Evolutionary conservation across 805 yeast genomes (phyloP).

Genomic region (Nakazawaea wyomingensis): DNA sequence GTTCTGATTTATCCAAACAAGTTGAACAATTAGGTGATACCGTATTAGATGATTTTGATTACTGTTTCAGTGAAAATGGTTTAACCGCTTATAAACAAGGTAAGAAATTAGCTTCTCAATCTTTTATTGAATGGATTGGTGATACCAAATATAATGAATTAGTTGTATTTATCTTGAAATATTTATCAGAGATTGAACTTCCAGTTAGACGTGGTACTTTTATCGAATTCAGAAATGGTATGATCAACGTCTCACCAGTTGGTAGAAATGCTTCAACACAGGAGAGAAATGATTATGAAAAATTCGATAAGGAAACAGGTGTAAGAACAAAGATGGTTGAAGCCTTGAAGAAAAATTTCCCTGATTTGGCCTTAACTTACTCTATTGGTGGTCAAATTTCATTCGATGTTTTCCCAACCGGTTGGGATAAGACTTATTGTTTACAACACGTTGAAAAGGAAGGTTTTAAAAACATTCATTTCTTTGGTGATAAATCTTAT

Average conservation of each 20-base stretch:
- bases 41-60: constrained; percentile 80
- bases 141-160: constrained; percentile 89
- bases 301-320: constrained; percentile 72
- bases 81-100: constrained; percentile 95
- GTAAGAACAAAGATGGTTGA: constrained; percentile 80
- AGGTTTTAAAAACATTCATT: constrained; percentile 84
- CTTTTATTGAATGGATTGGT: constrained; percentile 94
- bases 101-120: constrained; percentile 82
- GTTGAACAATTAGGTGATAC: constrained; percentile 89
- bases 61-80: constrained; percentile 96
- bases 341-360: constrained; percentile 78
- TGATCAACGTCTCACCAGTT: constrained; percentile 96
- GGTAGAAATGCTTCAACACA: constrained; percentile 96
- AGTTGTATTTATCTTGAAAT: constrained; percentile 77
- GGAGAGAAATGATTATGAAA: constrained; percentile 92
- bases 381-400: constrained; percentile 99
- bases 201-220: constrained; percentile 99
- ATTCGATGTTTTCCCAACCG: constrained; percentile 99
- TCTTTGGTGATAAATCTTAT: constrained; percentile 97
- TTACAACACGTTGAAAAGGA: constrained; percentile 86
- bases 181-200: constrained; percentile 79
- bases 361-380: constrained; percentile 83
- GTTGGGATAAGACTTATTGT: constrained; percentile 99
- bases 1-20: constrained; percentile 91
- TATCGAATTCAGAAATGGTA: constrained; percentile 98